These are phyloP conservation scores for Leccinum disarticulatum DNA, from an alignment of 768 basidiomycete genomes.

Conservation along the genomic window DNA sequence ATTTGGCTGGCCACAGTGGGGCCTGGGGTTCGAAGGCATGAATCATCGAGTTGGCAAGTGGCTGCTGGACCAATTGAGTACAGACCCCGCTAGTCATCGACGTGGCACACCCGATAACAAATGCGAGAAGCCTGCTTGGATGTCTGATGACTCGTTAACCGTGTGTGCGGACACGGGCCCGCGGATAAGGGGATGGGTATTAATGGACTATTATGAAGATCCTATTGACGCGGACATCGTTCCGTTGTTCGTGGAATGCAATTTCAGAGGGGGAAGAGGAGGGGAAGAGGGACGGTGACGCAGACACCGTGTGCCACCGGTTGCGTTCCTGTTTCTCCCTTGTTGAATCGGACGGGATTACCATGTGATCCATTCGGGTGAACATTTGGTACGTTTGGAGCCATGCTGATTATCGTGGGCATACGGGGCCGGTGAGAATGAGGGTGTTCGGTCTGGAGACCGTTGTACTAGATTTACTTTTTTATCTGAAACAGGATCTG, in stretches of 20 bases:
- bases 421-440: background rate
- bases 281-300: slow-evolving; percentile 44
- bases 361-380: background rate
- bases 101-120: background rate
- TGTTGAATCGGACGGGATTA: background rate
- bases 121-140: background rate
- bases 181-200: slow-evolving; percentile 68
- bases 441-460: background rate
- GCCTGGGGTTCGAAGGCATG: slow-evolving; percentile 83
- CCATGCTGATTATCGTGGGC: background rate
- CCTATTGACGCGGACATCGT: slow-evolving; percentile 54
- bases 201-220: slow-evolving; percentile 72
- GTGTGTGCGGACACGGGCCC: slow-evolving; percentile 22
- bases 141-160: background rate
- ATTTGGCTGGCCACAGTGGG: slow-evolving; percentile 76
- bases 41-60: slow-evolving; percentile 75
- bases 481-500: background rate
- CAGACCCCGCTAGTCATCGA: background rate
- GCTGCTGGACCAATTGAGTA: slow-evolving; percentile 55
- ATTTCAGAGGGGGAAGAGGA: slow-evolving; percentile 53
- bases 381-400: background rate
- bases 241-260: slow-evolving; percentile 74
- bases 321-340: background rate
- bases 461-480: background rate
- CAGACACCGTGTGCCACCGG: background rate